Evolutionary conservation across 495 filamentous ascomycete species (phyloP), one percentile per base, ranked within the genome.

Genomic region (Daldinia bambusicola): DNA sequence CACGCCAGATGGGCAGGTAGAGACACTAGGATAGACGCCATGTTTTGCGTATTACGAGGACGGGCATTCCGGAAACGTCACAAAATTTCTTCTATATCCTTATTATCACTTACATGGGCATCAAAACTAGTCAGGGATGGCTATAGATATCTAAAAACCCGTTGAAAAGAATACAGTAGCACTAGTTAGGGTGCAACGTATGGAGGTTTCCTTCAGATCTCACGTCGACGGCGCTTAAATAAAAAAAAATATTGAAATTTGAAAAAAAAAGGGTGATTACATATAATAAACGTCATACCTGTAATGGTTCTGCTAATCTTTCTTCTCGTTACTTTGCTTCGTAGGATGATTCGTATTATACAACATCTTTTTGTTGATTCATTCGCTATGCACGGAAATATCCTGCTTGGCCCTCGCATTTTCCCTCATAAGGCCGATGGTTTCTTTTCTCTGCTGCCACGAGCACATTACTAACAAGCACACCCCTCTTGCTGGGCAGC

Each of bases 401-500:
- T 69, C 62, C 70, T 73, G 70, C 70, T 37, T 51, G 51, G 16
- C 40, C 59, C 36, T 67, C 55, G 40, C 63, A 26, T 43, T 36
- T 36, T 18, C 51, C 30, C 57, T 26, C 58, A 36, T 45, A 9
- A 59, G 36, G 58, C 18, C 18, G 16, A 14, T 18, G 26, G n/a
- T n/a, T 34, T 26, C 40, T 9, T 38, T 60, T 31, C 16, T 22
- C 45, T 30, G 10, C 48, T 41, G 7, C 34, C 34, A 40, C 10
- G 18, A 52, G 37, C 40, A 51, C 51, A 20, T 50, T 59, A 55
- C 72, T 86, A 97, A 80, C 93, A 97, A 53, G 91, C 86, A 79
- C 93, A 96, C 66, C 92, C 89, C 61, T 97, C 91, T 78, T 94
- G 92, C 74, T 83, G 86, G 65, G 88, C 82, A 51, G 87, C 86